These are phyloP conservation scores for Fomitopsis palustris DNA, from an alignment of 1,284 basidiomycete species.

Conservation along the genomic window DNA sequence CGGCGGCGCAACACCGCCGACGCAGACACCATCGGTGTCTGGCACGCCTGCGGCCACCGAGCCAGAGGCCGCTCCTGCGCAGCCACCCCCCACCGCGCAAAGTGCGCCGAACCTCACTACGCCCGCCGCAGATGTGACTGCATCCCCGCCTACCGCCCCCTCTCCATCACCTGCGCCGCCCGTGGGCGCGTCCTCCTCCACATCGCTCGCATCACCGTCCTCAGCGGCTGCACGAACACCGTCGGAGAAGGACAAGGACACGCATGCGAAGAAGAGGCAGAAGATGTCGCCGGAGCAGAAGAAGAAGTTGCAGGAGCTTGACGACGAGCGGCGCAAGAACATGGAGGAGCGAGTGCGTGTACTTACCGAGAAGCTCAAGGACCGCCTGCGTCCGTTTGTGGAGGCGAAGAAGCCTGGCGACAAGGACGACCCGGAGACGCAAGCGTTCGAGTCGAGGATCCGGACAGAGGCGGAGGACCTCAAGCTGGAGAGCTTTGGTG, in stretches of 20 bases:
- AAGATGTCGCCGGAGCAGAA: slow-evolving; percentile 83
- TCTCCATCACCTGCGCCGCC: slow-evolving; percentile 10
- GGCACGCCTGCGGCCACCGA: slow-evolving; percentile 16
- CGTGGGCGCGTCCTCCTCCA: slow-evolving; percentile 6
- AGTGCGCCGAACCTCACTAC: background rate
- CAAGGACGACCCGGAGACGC: slow-evolving; percentile 81
- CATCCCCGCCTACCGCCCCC: slow-evolving; percentile 11
- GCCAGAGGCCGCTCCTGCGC: background rate
- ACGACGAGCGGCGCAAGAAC: slow-evolving; percentile 74
- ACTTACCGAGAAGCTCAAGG: slow-evolving; percentile 76
- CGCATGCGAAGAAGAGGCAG: slow-evolving; percentile 42
- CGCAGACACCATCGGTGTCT: slow-evolving; percentile 6
- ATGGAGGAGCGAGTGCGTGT: slow-evolving; percentile 75
- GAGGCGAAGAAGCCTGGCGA: slow-evolving; percentile 88
- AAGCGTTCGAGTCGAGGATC: slow-evolving; percentile 75
- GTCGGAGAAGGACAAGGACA: slow-evolving; percentile 19
- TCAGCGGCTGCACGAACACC: slow-evolving; percentile 17
- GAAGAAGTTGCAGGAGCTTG: slow-evolving; percentile 78
- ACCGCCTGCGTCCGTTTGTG: slow-evolving; percentile 84
- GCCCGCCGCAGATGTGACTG: background rate
- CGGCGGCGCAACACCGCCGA: slow-evolving; percentile 24
- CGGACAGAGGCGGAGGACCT: slow-evolving; percentile 90
- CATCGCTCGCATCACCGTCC: slow-evolving; percentile 6
- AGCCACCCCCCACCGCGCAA: background rate
- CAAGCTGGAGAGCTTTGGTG: slow-evolving; percentile 97